Evolutionary conservation across 495 filamentous ascomycete genomes (phyloP), one percentile per base, ranked within the genome.

Genomic region (Hypoxylon perforatum): DNA sequence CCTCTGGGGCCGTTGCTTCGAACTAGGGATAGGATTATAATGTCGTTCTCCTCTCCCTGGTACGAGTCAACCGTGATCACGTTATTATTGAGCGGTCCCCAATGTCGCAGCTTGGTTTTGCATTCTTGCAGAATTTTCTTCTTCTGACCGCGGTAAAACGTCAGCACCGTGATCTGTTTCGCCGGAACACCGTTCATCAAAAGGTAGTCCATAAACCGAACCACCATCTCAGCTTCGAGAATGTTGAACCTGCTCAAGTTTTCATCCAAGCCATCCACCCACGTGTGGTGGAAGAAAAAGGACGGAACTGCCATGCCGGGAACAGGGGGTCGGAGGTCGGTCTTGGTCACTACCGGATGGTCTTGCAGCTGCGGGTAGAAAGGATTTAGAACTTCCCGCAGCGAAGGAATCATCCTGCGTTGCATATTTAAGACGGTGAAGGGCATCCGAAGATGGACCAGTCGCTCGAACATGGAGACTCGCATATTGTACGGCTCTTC

Each of bases 31-130:
- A 97, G 81, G 4, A 98, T 67, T 15, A 97, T 78, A 35, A 97
- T 81, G 17, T 92, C 92, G 67, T 97, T 97, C 68, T 98, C 93
- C 72, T 97, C 93, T 23, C 94, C 94, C 72, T 98, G 95, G 73
- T 94, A 97, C 0, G 91, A 93, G 70, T 98, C 95, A 0, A 98
- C 92, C 0, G 95, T 97, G 38, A 82, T 84, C 1, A 97, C 87
- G 21, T 91, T 93, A 68, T 90, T 83, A 68, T 90, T 83, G 33
- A 75, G 72, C 0, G 66, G 52, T 6, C 76, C 78, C 57, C 75
- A 71, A 1, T 92, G 77, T 47, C 84, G 81, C 0, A 73, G 61
- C 45, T 88, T 81, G 17, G 62, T 75, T 42, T 76, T 84, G 45
- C 94, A 72, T 1, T 77, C 69, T 30, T 74, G 81, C 0, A 88